Percentiles rank a stretch among this genome's conserved stretches.
phyloP scores from a whole-genome alignment of 2,329 filamentous ascomycete genomes.

The Cladosporium sp. region DNA sequence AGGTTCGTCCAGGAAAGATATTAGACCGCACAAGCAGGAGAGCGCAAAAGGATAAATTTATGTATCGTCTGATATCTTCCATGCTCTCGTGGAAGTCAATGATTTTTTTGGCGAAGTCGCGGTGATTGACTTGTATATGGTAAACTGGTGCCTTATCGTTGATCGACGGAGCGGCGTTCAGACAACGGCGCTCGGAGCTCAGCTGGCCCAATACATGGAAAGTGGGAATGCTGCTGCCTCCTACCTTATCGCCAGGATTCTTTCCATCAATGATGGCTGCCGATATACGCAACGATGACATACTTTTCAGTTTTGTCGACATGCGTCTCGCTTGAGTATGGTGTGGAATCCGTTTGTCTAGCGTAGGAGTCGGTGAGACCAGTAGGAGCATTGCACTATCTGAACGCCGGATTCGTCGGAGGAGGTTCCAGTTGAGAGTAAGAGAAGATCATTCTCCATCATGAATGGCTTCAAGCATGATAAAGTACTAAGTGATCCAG shows the following conservation, averaged over 20 bases:
- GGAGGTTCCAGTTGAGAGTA: too few relatives aligned
- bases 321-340: not conserved
- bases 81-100: not conserved
- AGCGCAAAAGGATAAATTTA: not conserved
- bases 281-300: not conserved
- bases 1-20: not conserved
- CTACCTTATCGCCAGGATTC: not conserved
- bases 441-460: too few relatives aligned
- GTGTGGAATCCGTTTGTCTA: not conserved
- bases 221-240: not conserved
- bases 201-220: not conserved
- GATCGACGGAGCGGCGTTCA: not conserved
- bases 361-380: not conserved
- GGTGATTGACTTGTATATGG: not conserved
- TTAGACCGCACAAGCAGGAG: not conserved
- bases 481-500: too few relatives aligned
- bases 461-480: too few relatives aligned
- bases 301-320: too few relatives aligned
- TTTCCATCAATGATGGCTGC: not conserved
- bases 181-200: not conserved
- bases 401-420: too few relatives aligned
- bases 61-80: not conserved
- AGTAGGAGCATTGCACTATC: too few relatives aligned
- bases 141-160: not conserved
- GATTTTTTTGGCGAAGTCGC: not conserved